Base-by-base conservation (phyloP, 2,329 filamentous ascomycete genomes). In the Colletotrichum costaricense region DNA sequence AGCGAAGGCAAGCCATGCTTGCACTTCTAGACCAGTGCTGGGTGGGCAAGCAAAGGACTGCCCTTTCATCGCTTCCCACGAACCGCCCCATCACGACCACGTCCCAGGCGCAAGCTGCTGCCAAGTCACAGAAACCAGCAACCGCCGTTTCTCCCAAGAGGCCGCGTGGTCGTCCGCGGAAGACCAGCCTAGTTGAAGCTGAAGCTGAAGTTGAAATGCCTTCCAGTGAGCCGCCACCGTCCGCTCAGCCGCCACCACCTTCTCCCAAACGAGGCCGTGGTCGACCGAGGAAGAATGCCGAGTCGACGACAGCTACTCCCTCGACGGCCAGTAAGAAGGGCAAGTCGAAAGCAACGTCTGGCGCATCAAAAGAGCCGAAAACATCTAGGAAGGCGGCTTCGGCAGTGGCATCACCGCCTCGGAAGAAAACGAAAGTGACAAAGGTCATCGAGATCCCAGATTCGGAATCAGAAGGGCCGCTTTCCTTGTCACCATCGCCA, bases 11-110 rank as follows among this genome's bases (percentile, higher is more conserved):
- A 62, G 90, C 90, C 9, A 94, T 94, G 92, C 91, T 95, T 73
- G 85, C 89, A 1, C 81, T 95, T 12, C 83, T 95, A 14, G 85
- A 93, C 64, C 89, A 91, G 78, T 95, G 94, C 80, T 95, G 93
- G 93, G 82, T 88, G 75, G 91, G 90, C 70, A 90, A 90, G 78
- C 74, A 77, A 9, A 78, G 74, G 49, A 68, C 76, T 8, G 75
- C 57, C 19, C 75, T 64, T 68, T 79, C 42, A 74, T 77, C 55
- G 77, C 77, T n/a, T 75, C 79, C 52, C 46, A 77, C 55, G 54
- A 67, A 58, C 46, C 73, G 63, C 30, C 58, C 24, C 12, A 55
- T 68, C 9, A 75, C 73, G 11, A 73, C 69, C 16, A 52, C 67
- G 2, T 26, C 69, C 16, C 63, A 52, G 19, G 35, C 38, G 11